Conservation (phyloP, 2,329 filamentous ascomycete genomes). For the Fusarium buharicum region DNA sequence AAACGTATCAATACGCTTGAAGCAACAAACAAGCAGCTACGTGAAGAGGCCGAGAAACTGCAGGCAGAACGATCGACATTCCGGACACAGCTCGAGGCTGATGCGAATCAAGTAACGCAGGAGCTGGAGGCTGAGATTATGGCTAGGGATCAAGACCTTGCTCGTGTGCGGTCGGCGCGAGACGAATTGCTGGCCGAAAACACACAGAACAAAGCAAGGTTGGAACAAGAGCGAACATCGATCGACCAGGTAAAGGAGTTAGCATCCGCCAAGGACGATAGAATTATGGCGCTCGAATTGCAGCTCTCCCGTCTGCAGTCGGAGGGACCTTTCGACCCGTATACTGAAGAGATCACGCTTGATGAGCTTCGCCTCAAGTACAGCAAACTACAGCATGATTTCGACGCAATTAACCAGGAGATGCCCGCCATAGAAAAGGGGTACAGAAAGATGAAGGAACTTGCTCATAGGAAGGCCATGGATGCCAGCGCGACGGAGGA, state of each 20-base stretch:
- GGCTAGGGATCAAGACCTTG: slow-evolving; percentile 83
- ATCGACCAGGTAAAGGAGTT: slow-evolving; percentile 82
- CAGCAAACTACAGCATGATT: slow-evolving; percentile 79
- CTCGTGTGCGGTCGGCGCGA: slow-evolving; percentile 82
- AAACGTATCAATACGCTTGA: slow-evolving; percentile 92
- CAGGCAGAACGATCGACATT: slow-evolving; percentile 87
- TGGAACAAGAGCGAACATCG: slow-evolving; percentile 79
- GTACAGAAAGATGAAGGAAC: slow-evolving; percentile 86
- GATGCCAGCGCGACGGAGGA: slow-evolving; percentile 83
- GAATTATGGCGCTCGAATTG: slow-evolving; percentile 83
- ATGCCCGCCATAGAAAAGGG: slow-evolving; percentile 89
- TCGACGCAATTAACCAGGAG: slow-evolving; percentile 85
- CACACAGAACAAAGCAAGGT: slow-evolving; percentile 78
- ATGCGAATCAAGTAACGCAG: slow-evolving; percentile 75
- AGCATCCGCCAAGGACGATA: slow-evolving; percentile 78
- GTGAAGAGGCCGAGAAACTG: slow-evolving; percentile 85
- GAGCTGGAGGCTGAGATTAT: slow-evolving; percentile 87
- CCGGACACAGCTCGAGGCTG: slow-evolving; percentile 81
- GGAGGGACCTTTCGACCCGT: slow-evolving; percentile 56
- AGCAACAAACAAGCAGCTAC: slow-evolving; percentile 84
- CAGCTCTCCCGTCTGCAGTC: slow-evolving; percentile 78
- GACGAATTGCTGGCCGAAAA: slow-evolving; percentile 89
- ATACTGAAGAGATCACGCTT: slow-evolving; percentile 67
- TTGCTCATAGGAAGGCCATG: slow-evolving; percentile 87
- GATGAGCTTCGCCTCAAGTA: slow-evolving; percentile 82